Conservation (phyloP, 2,329 filamentous ascomycete species). For the Pestalotiopsis fici region DNA sequence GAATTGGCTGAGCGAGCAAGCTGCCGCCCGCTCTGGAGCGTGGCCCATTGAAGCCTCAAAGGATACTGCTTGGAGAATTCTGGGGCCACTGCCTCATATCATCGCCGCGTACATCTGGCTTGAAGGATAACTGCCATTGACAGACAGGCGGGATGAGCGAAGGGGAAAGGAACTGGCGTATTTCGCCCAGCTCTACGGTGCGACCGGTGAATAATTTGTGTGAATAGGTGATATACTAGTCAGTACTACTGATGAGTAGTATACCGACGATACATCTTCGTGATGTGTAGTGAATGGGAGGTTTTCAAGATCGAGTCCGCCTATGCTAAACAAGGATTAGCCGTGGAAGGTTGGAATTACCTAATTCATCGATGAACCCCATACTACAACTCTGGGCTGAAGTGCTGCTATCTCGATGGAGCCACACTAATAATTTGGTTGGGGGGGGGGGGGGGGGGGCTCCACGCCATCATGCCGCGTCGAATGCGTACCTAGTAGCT, state of each 20-base stretch:
- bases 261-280: no score
- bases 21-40: background rate
- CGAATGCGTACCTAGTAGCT: background rate
- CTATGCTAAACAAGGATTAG: background rate
- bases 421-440: background rate
- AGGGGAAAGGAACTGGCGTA: no score
- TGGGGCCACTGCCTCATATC: constrained; percentile 25
- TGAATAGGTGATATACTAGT: no score
- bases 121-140: background rate
- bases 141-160: background rate
- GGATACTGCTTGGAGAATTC: constrained; percentile 16
- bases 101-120: constrained; percentile 16
- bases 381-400: background rate
- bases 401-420: background rate
- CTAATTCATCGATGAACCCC: background rate
- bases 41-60: background rate
- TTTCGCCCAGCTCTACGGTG: no score
- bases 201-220: no score
- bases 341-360: background rate
- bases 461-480: background rate
- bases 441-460: no score
- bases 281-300: no score
- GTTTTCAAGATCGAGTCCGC: background rate
- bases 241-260: no score
- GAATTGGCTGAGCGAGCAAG: constrained; percentile 3